Evolutionary conservation across 2,329 filamentous ascomycete genomes (phyloP).

Genomic region (Aaosphaeria pasadenensis): DNA sequence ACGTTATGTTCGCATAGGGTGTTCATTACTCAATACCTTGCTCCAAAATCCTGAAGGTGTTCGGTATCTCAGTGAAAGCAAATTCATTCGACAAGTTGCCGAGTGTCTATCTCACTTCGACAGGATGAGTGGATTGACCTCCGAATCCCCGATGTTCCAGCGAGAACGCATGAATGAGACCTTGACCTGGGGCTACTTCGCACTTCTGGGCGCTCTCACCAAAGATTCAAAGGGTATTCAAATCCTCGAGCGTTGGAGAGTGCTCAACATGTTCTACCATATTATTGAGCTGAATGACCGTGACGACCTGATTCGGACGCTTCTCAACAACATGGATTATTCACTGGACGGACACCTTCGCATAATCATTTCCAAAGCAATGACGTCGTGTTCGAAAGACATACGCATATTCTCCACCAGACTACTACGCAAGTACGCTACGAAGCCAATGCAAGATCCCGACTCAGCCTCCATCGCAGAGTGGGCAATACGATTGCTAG

Average conservation of each 20-base stretch:
- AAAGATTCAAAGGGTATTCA: constrained; percentile 77
- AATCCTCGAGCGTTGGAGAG: constrained; percentile 93
- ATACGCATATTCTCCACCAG: constrained; percentile 90
- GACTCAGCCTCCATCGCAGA: constrained; percentile 66
- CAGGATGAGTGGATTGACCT: constrained; percentile 70
- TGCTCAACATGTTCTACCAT: constrained; percentile 99
- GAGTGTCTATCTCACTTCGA: constrained; percentile 96
- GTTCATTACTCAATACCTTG: constrained; percentile 80
- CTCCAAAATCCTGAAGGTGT: constrained; percentile 82
- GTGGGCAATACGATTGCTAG: constrained; percentile 94
- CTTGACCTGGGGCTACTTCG: constrained; percentile 88
- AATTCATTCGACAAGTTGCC: constrained; percentile 86
- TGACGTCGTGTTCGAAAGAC: constrained; percentile 86
- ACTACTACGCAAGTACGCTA: constrained; percentile 82
- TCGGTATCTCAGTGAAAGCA: constrained; percentile 85
- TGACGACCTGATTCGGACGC: constrained; percentile 83
- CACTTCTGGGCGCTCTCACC: constrained; percentile 84
- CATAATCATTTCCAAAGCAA: constrained; percentile 87
- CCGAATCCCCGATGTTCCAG: constrained; percentile 85
- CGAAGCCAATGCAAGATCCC: constrained; percentile 48
- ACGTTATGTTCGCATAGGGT: constrained; percentile 88
- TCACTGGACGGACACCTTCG: constrained; percentile 79
- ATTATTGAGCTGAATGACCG: constrained; percentile 89
- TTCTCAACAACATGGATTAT: constrained; percentile 92
- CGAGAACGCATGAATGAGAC: constrained; percentile 80